phyloP scores from a whole-genome alignment of 2,329 filamentous ascomycete species.

The Cladosporium sp. region DNA sequence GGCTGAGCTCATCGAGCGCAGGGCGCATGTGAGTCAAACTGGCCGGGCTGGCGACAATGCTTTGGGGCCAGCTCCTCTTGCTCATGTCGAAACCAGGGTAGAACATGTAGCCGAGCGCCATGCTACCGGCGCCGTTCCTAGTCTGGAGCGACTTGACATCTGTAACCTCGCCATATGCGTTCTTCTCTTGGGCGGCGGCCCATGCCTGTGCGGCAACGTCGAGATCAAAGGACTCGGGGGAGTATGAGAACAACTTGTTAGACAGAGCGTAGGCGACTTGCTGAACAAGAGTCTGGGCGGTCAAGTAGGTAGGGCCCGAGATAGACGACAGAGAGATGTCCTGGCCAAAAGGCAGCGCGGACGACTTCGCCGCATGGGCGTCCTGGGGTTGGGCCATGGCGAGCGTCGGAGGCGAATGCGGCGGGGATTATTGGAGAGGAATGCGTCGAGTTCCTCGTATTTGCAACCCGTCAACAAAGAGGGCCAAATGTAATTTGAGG shows the following conservation, averaged over 20 bases:
- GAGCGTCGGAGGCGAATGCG: not conserved
- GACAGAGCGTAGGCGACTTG: conserved; percentile 93
- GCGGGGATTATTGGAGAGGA: not conserved
- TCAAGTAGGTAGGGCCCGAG: conserved; percentile 85
- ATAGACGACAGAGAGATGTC: conserved; percentile 55
- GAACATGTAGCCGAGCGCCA: conserved; percentile 95
- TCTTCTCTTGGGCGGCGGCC: conserved; percentile 65
- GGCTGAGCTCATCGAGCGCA: conserved; percentile 84
- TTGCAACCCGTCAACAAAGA: conserved; percentile 11
- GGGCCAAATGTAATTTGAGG: not conserved
- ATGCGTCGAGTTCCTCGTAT: not conserved
- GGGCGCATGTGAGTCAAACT: conserved; percentile 75
- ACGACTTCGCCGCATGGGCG: conserved; percentile 34
- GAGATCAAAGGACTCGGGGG: conserved; percentile 86
- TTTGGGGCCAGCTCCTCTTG: conserved; percentile 88
- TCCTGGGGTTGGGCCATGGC: conserved; percentile 8
- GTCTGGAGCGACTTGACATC: conserved; percentile 79
- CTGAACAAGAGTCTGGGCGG: conserved; percentile 88
- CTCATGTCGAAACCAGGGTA: conserved; percentile 90
- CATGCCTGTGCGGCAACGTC: conserved; percentile 79
- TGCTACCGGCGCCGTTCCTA: conserved; percentile 79
- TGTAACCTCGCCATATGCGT: conserved; percentile 77
- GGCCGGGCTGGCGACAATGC: conserved; percentile 79
- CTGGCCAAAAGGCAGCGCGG: conserved; percentile 51
- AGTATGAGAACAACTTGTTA: conserved; percentile 97